These are phyloP conservation scores for Aphanomyces cochlioides DNA, from an alignment of 352 stramenopile genomes.

Conservation along the genomic window DNA sequence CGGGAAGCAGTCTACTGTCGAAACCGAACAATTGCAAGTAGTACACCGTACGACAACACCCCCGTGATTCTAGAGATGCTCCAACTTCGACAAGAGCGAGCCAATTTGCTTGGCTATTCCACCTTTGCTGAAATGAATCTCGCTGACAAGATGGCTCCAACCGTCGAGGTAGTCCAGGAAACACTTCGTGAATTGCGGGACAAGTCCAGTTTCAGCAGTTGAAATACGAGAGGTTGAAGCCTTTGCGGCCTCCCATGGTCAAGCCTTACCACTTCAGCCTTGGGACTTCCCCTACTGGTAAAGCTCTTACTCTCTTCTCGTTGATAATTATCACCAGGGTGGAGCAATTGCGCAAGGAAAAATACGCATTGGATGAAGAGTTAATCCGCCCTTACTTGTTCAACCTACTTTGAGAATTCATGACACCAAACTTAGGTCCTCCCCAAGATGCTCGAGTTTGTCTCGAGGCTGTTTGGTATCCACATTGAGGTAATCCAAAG, in stretches of 20 bases:
- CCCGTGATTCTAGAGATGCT: slow-evolving; percentile 92
- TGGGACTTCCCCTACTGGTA: slow-evolving; percentile 95
- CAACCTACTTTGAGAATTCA: neutral
- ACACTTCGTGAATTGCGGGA: slow-evolving; percentile 91
- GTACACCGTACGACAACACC: slow-evolving; percentile 89
- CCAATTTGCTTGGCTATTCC: slow-evolving; percentile 89
- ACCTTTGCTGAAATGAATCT: slow-evolving; percentile 93
- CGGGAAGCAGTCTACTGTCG: slow-evolving; percentile 93
- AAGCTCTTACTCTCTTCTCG: slow-evolving; percentile 2
- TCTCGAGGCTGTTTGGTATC: slow-evolving; percentile 92
- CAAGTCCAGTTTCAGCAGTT: slow-evolving; percentile 85
- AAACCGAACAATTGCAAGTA: slow-evolving; percentile 89
- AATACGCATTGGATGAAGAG: slow-evolving; percentile 95
- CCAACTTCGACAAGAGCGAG: slow-evolving; percentile 87
- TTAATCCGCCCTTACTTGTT: slow-evolving; percentile 98
- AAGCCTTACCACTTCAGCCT: slow-evolving; percentile 70
- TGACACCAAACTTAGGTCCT: slow-evolving; percentile 50
- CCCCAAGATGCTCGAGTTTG: slow-evolving; percentile 93
- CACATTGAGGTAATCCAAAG: slow-evolving; percentile 61
- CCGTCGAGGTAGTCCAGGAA: slow-evolving; percentile 88
- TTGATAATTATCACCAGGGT: slow-evolving; percentile 40
- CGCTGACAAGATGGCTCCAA: slow-evolving; percentile 95
- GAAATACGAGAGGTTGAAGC: slow-evolving; percentile 89
- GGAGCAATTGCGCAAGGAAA: slow-evolving; percentile 93
- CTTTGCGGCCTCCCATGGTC: slow-evolving; percentile 81